Conservation (phyloP, 345 rosid species). For the Balakata baccata region DNA sequence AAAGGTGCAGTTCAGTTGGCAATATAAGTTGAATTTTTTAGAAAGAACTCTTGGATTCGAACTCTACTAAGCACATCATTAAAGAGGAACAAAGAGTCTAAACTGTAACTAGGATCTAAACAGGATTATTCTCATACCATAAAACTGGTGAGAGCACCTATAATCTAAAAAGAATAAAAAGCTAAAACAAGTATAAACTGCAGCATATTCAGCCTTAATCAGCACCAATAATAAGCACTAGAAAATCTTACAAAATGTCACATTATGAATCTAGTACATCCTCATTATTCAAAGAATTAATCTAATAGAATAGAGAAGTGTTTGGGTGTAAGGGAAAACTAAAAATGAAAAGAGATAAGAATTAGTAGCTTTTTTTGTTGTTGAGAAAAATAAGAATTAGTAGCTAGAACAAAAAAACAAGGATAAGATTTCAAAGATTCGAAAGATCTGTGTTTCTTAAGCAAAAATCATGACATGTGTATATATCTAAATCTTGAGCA, state of each 20-base stretch:
- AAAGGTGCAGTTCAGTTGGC: too few relatives aligned
- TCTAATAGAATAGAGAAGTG: not conserved
- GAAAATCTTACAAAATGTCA: conserved; percentile 6
- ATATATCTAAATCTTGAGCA: not conserved
- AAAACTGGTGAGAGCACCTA: too few relatives aligned
- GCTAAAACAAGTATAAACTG: too few relatives aligned
- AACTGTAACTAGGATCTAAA: too few relatives aligned
- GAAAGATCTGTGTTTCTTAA: not conserved
- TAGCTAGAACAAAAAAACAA: conserved; percentile 10
- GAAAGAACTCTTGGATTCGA: too few relatives aligned
- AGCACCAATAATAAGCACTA: conserved; percentile 10
- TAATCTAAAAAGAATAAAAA: too few relatives aligned
- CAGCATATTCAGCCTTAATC: not conserved
- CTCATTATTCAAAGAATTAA: not conserved
- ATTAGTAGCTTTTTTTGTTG: too few relatives aligned
- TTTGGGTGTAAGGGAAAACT: not conserved
- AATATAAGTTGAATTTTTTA: too few relatives aligned
- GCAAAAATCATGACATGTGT: conserved; percentile 9
- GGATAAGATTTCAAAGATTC: conserved; percentile 8
- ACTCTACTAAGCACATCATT: too few relatives aligned
- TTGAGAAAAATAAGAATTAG: conserved; percentile 17
- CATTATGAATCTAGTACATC: conserved; percentile 7
- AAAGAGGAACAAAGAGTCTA: too few relatives aligned
- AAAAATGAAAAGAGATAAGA: conserved; percentile 16
- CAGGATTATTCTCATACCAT: too few relatives aligned